Base-by-base conservation (phyloP, 176 grass and related monocot species). In the Lolium perenne region DNA sequence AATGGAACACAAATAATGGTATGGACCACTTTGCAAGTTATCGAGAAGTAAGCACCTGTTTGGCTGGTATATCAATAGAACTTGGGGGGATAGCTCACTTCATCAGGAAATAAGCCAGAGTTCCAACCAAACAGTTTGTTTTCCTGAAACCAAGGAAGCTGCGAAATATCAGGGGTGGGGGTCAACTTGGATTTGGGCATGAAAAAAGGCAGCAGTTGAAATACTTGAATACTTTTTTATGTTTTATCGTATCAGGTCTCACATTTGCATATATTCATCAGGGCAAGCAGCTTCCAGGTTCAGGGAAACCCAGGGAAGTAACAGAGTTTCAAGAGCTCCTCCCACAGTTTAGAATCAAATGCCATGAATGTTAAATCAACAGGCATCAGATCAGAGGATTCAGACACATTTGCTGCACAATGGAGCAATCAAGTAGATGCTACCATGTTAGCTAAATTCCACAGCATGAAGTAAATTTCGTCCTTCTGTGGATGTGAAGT, bases 381-480 rank as follows among this genome's bases (percentile, higher is more conserved):
- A 75, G 10, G 79, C 9, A 72, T 15, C 43, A 61, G 20, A 48
- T 10, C 38, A 55, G 82, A 61, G 29, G n/a, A 54, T 71, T 71
- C 10, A 16, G 8, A 22, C 29, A 90, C 15, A 78, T 22, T 84
- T 18, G 25, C 25, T 61, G 13, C 1, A 23, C 10, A 71, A 50
- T 54, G 58, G 50, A 86, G 29, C 0, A 18, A 66, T 89, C 80
- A 89, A 55, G 38, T 49, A 58, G 76, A 77, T 81, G 84, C 62
- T 76, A 49, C 71, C 17, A 81, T 72, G 40, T 73, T 87, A 49
- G 84, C 89, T 35, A 92, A 82, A 84, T 70, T 64, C 80, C 77
- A 84, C 81, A 92, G 32, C 79, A 82, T 80, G 23, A 43, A 45
- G 77, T 82, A 89, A 56, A 92, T 85, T 93, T 89, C 80, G 64